Evolutionary conservation across 1,284 basidiomycete genomes (phyloP).

Genomic region (Trichosporon faecale): DNA sequence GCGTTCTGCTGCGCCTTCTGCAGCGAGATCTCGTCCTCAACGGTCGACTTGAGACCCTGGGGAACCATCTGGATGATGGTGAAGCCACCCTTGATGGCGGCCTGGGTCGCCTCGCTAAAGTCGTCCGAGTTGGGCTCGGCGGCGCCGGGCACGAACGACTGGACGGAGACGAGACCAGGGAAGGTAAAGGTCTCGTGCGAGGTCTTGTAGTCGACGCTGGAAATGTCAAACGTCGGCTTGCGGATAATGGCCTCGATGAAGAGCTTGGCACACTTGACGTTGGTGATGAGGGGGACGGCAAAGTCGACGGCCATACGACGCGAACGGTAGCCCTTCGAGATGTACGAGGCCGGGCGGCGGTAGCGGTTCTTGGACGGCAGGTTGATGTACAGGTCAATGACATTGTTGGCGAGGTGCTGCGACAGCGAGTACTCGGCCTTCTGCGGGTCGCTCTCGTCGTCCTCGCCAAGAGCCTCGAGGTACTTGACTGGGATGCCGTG

Average conservation of each 20-base stretch:
- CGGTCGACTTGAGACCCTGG: constrained; percentile 60
- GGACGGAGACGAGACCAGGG: constrained; percentile 87
- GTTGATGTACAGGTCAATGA: constrained; percentile 99
- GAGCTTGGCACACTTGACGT: constrained; percentile 98
- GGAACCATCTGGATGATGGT: constrained; percentile 77
- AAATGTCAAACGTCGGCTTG: constrained; percentile 78
- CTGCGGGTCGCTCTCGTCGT: constrained; percentile 65
- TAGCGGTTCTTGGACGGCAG: constrained; percentile 97
- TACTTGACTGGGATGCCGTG: constrained; percentile 65
- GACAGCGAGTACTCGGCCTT: constrained; percentile 95
- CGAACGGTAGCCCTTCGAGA: constrained; percentile 93
- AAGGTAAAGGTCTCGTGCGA: constrained; percentile 86
- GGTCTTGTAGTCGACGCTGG: constrained; percentile 89
- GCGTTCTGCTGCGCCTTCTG: constrained; percentile 67
- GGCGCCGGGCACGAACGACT: constrained; percentile 78
- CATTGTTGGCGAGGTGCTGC: constrained; percentile 89
- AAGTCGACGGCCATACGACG: constrained; percentile 99
- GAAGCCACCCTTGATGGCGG: constrained; percentile 81
- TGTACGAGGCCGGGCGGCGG: constrained; percentile 92
- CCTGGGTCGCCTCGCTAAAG: constrained; percentile 67
- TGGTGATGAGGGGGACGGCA: constrained; percentile 94
- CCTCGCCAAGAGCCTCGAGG: constrained; percentile 78
- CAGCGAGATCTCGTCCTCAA: constrained; percentile 68
- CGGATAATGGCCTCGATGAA: constrained; percentile 92
- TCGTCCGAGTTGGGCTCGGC: constrained; percentile 61